Base-by-base conservation (phyloP, 805 yeast species). In the Barnettozyma sucrosica region DNA sequence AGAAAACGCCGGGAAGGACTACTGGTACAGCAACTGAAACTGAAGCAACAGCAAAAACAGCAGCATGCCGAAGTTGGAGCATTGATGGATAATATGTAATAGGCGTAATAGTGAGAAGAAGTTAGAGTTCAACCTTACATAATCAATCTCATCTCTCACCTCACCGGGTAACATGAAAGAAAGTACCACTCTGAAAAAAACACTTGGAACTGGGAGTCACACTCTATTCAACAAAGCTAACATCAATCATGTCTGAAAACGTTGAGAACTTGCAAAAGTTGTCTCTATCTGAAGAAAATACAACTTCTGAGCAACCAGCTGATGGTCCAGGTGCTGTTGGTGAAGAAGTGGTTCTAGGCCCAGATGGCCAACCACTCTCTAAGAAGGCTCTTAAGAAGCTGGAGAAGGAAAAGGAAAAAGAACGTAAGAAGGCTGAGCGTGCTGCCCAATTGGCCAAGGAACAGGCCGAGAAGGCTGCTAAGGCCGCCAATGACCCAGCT, bases 351-450 rank as follows among this genome's bases (percentile, higher is more conserved):
- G 47, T 56, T 26, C 53, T 80, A 41, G 86, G 88, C 11, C 83
- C 80, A 59, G 95, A 89, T 63, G 96, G 65, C 38, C 81, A 77
- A 69, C 96, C 96, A 24, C 71, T 89, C 57, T 84, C 95, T 49
- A 93, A 93, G 70, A 93, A 90, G 66, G 99, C 97, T 2, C 72
- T 93, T 61, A 93, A 93, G 77, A 93, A 93, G 73, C 77, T 93
- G 53, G 93, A 86, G 66, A 92, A 92, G 64, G 96, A 88, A 69
- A 81, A 78, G 64, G 97, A 90, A 70, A 92, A 92, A 74, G 95
- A 84, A 56, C 81, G 77, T 63, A 92, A 90, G 77, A 90, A 90
- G 74, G 93, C 89, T 36, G 97, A 88, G 67, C 84, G 83, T 61
- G 97, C 93, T 45, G 95, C 85, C 34, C 87, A 87, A 69, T 70